These are phyloP conservation scores for Allium fistulosum DNA, from an alignment of 106 monocot species.

Conservation along the genomic window DNA sequence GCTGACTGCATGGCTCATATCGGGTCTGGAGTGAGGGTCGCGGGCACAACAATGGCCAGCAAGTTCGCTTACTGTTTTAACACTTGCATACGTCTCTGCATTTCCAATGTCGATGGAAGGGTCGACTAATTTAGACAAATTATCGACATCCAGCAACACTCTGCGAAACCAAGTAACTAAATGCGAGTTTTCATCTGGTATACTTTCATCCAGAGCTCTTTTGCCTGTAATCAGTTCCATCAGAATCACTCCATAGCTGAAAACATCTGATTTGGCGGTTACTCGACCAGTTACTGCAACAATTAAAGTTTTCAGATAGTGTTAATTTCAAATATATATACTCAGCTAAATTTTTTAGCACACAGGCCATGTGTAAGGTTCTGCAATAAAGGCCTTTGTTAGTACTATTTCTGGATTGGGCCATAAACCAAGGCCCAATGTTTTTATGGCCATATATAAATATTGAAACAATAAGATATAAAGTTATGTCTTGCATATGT, in stretches of 20 bases:
- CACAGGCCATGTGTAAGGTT: too few relatives aligned
- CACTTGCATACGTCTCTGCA: neutral
- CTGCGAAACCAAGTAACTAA: neutral
- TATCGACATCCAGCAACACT: neutral
- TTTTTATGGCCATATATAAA: too few relatives aligned
- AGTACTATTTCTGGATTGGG: too few relatives aligned
- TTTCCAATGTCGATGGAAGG: neutral
- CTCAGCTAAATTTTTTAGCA: too few relatives aligned
- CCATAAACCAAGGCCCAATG: too few relatives aligned
- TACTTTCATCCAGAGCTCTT: neutral
- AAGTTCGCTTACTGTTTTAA: neutral
- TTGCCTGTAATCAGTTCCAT: conserved; percentile 1
- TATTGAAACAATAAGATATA: too few relatives aligned
- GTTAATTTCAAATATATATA: too few relatives aligned
- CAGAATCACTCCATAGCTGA: conserved; percentile 6
- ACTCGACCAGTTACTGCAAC: conserved; percentile 4
- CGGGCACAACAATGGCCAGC: conserved; percentile 1
- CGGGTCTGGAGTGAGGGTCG: neutral
- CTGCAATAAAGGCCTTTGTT: too few relatives aligned
- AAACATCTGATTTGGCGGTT: neutral
- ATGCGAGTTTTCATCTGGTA: neutral
- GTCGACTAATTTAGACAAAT: neutral
- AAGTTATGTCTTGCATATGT: too few relatives aligned
- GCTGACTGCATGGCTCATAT: neutral
- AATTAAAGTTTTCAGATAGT: too few relatives aligned